These are phyloP conservation scores for Coelastrella sp. DNA, from an alignment of 139 green algal species.

Conservation along the genomic window DNA sequence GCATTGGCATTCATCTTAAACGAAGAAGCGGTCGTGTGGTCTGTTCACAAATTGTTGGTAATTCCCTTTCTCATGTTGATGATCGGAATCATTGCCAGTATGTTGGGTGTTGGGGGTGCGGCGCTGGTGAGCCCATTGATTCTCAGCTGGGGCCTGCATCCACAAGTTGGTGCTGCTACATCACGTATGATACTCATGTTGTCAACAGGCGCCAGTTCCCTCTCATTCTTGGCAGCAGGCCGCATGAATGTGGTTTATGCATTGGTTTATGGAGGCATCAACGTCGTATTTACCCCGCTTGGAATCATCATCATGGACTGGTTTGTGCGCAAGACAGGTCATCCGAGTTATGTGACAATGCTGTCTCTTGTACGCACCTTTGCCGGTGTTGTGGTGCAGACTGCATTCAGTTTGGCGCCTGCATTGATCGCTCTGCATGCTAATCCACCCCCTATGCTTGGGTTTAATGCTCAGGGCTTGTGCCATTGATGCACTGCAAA, in stretches of 20 bases:
- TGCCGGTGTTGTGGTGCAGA: constrained; percentile 16
- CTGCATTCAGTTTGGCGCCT: background rate
- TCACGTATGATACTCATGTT: constrained; percentile 17
- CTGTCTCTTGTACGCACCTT: background rate
- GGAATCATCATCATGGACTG: constrained; percentile 19
- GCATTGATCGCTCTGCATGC: constrained; percentile 13
- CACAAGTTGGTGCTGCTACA: constrained; percentile 24
- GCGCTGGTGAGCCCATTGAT: constrained; percentile 12
- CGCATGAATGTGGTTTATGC: constrained; percentile 15
- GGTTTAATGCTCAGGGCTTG: background rate
- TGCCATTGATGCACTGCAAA: background rate
- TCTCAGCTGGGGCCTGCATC: constrained; percentile 4
- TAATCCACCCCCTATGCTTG: background rate
- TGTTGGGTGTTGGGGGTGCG: background rate
- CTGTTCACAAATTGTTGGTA: background rate
- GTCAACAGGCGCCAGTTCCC: background rate
- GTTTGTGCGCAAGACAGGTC: background rate
- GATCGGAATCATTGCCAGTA: background rate
- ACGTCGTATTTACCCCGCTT: constrained; percentile 5
- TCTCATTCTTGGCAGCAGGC: constrained; percentile 26
- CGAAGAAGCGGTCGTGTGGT: background rate
- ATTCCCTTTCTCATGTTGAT: background rate
- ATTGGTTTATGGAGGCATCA: constrained; percentile 2
- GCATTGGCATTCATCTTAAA: background rate
- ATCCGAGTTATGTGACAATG: background rate